phyloP scores from a whole-genome alignment of 139 green algal species.

The Pleodorina starrii region DNA sequence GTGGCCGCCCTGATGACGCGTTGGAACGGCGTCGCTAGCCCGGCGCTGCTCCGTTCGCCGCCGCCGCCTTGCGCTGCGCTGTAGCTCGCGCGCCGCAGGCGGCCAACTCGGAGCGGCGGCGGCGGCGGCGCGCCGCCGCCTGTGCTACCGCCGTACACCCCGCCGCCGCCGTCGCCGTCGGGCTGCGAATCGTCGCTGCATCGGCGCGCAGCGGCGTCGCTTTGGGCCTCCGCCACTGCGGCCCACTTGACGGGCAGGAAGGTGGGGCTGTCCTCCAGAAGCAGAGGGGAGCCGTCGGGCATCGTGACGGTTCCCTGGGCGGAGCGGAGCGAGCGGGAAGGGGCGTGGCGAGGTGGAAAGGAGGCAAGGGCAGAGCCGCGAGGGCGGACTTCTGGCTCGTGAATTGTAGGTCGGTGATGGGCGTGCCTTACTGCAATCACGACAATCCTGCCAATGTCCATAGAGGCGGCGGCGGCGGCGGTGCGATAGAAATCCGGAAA shows the following conservation, averaged over 20 bases:
- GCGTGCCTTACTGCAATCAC: too few species aligned
- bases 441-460: too few species aligned
- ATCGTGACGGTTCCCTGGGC: too few species aligned
- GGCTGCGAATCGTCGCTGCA: not conserved
- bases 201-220: not conserved
- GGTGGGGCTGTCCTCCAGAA: constrained; percentile 17
- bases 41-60: too few species aligned
- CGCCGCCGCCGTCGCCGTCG: not conserved
- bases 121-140: not conserved
- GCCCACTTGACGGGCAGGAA: constrained; percentile 42
- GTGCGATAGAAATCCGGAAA: too few species aligned
- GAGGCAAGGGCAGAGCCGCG: too few species aligned
- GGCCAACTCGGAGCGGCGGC: not conserved
- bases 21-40: constrained; percentile 23
- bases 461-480: too few species aligned
- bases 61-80: not conserved
- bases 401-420: too few species aligned
- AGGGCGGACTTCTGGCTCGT: too few species aligned
- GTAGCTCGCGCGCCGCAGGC: constrained; percentile 18
- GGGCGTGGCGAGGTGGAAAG: too few species aligned
- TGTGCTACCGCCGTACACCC: not conserved
- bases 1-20: constrained; percentile 8
- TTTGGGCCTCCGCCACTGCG: not conserved
- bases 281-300: constrained; percentile 26
- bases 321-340: too few species aligned